Evolutionary conservation across 495 filamentous ascomycete species (phyloP).

Genomic region (Tirmania nivea): DNA sequence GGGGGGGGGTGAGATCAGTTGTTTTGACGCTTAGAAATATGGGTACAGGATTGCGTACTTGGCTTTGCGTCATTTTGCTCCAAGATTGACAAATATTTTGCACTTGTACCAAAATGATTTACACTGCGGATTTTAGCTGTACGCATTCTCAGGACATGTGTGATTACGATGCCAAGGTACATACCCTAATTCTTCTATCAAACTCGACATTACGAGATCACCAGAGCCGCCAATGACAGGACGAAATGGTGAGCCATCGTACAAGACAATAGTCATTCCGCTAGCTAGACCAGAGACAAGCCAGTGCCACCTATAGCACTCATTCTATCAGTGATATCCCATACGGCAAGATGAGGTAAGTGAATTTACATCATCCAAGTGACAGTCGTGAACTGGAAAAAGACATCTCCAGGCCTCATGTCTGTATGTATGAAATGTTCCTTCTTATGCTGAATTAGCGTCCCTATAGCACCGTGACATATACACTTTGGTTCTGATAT

Average conservation of each 20-base stretch:
- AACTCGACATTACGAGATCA: conserved; percentile 44
- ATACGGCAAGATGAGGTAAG: no score
- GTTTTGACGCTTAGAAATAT: not conserved
- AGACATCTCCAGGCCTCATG: conserved; percentile 38
- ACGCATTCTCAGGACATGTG: no score
- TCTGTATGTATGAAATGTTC: conserved; percentile 71
- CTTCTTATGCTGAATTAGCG: conserved; percentile 83
- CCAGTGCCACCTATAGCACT: conserved; percentile 86
- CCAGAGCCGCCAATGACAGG: conserved; percentile 33
- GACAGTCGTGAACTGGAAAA: conserved; percentile 75
- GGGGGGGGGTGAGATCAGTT: conserved; percentile 15
- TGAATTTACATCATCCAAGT: conserved; percentile 43
- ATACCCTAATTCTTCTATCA: conserved; percentile 39
- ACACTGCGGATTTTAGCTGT: conserved; percentile 29
- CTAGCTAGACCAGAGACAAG: conserved; percentile 59
- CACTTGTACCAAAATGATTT: conserved; percentile 80
- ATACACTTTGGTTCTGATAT: conserved; percentile 57
- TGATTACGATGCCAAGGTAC: no score
- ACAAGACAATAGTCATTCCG: conserved; percentile 62
- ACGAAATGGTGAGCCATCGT: conserved; percentile 75
- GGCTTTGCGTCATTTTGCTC: conserved; percentile 61
- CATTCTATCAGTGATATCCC: no score
- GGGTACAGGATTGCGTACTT: conserved; percentile 25
- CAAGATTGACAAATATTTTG: conserved; percentile 76
- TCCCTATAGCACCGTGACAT: conserved; percentile 70